Evolutionary conservation across 495 filamentous ascomycete species (phyloP).

Genomic region (Penicillium paradoxum): DNA sequence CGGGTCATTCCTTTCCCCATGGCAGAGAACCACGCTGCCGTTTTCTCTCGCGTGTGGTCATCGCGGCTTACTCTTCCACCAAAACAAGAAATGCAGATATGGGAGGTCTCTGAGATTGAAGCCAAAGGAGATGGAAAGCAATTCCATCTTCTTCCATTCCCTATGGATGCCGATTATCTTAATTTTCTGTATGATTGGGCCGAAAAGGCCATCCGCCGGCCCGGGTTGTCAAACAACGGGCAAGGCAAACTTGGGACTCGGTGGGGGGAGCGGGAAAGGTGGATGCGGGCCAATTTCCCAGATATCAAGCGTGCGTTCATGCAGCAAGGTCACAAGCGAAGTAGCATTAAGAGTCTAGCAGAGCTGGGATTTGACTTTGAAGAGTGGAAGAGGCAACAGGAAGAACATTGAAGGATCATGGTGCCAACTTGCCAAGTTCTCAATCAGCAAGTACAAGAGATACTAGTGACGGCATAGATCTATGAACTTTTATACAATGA

Average conservation of each 20-base stretch:
- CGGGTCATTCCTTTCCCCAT: slow-evolving; percentile 81
- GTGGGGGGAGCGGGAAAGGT: slow-evolving; percentile 64
- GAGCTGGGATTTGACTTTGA: slow-evolving; percentile 60
- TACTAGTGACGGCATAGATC: no score
- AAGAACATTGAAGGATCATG: slow-evolving; percentile 6
- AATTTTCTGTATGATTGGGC: slow-evolving; percentile 65
- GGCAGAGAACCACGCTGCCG: slow-evolving; percentile 70
- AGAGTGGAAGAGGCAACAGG: slow-evolving; percentile 27
- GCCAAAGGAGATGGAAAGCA: slow-evolving; percentile 43
- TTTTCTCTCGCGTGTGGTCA: slow-evolving; percentile 72
- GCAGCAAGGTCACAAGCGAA: slow-evolving; percentile 40
- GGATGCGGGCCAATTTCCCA: slow-evolving; percentile 53
- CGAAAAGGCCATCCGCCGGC: slow-evolving; percentile 32
- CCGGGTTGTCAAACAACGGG: slow-evolving; percentile 41
- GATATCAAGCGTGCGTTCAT: slow-evolving; percentile 54
- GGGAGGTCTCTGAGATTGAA: slow-evolving; percentile 48
- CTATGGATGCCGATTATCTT: slow-evolving; percentile 73
- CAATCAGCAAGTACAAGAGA: not conserved
- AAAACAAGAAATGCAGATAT: slow-evolving; percentile 55
- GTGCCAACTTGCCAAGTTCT: not conserved
- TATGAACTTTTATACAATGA: no score
- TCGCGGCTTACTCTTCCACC: slow-evolving; percentile 60
- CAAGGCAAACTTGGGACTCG: slow-evolving; percentile 57
- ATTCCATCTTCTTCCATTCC: slow-evolving; percentile 67
- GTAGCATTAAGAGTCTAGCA: slow-evolving; percentile 42